A percentile compares a stretch with the other conserved stretches of the same genome.
Conservation (phyloP, 192 early-diverging fungal genomes). For the Coemansia sp. region DNA sequence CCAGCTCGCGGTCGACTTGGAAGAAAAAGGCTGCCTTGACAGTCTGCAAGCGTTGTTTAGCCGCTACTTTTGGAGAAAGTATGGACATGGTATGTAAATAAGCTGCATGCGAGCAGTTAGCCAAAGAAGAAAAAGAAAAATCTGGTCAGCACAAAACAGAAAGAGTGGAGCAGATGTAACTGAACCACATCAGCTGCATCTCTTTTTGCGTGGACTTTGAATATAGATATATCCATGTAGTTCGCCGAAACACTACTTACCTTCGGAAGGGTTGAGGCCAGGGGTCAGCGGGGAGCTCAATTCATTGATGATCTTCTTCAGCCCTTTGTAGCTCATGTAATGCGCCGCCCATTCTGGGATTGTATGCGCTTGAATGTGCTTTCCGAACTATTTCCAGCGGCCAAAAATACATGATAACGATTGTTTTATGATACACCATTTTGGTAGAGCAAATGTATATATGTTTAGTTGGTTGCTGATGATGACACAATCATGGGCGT, state of each 20-base stretch:
- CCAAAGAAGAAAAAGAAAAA: no score
- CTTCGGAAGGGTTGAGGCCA: constrained; percentile 30
- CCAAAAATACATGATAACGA: not conserved
- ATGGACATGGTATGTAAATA: no score
- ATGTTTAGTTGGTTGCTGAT: not conserved
- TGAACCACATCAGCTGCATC: not conserved
- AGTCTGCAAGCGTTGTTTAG: constrained; percentile 63
- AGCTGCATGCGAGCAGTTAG: no score
- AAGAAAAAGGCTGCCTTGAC: constrained; percentile 97
- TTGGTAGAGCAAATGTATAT: not conserved
- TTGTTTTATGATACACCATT: not conserved
- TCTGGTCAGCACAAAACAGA: not conserved
- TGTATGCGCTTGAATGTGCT: constrained; percentile 92
- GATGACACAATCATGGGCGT: not conserved
- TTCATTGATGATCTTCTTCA: constrained; percentile 96
- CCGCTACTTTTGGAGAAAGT: constrained; percentile 11
- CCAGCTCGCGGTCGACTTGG: constrained; percentile 95
- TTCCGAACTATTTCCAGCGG: constrained; percentile 79
- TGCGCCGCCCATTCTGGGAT: constrained; percentile 90
- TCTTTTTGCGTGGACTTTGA: not conserved
- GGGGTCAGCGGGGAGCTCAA: constrained; percentile 56
- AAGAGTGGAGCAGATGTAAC: not conserved
- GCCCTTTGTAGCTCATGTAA: constrained; percentile 96
- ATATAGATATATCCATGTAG: not conserved
- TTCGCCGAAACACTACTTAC: constrained; percentile 6